Base-by-base conservation (phyloP, 2,329 filamentous ascomycete genomes). In the Exophiala aquamarina region DNA sequence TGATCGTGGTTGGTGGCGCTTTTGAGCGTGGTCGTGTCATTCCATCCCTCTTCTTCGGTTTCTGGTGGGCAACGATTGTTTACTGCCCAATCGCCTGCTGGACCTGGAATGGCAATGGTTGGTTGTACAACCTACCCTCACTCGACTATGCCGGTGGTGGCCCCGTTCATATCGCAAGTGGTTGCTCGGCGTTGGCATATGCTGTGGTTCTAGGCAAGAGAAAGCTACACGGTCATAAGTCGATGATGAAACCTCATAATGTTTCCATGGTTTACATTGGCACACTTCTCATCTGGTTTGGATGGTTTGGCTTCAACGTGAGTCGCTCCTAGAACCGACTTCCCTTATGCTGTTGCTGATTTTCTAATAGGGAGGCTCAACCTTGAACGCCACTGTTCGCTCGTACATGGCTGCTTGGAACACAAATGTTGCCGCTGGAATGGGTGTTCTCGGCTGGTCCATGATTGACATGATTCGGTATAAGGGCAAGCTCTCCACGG, bases 71-170 rank as follows among this genome's bases (percentile, higher is more conserved):
- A 13, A 86, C 83, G 32, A 74, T 87, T 54, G 82, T 87, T 13
- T 47, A 46, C 26, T 47, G 39, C 31, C 83, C 83, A 19, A 78
- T 89, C 51, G 86, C 85, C 36, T 86, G 86, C 69, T 87, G 84
- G 78, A 87, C 86, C 29, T 89, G 85, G 86, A 88, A 87, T 66
- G 69, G 73, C 41, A 82, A 81, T 52, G 85, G 85, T 34, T 89
- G 85, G 83, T 75, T 86, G 23, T 83, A 75, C 66, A 77, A 78
- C 17, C 76, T 88, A 31, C 83, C 83, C 35, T 79, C 82, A 15
- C 78, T 87, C 58, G 85, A 89, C 66, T 89, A 87, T 59, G 85
- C 86, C 21, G 86, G 86, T 35, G 85, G 84, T 34, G 85, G 84
- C 8, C 85, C 86, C 32, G 85, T 89, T 17, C 85, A 89, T 67